Evolutionary conservation across 345 rosid species (phyloP).

Genomic region (Draba incana): DNA sequence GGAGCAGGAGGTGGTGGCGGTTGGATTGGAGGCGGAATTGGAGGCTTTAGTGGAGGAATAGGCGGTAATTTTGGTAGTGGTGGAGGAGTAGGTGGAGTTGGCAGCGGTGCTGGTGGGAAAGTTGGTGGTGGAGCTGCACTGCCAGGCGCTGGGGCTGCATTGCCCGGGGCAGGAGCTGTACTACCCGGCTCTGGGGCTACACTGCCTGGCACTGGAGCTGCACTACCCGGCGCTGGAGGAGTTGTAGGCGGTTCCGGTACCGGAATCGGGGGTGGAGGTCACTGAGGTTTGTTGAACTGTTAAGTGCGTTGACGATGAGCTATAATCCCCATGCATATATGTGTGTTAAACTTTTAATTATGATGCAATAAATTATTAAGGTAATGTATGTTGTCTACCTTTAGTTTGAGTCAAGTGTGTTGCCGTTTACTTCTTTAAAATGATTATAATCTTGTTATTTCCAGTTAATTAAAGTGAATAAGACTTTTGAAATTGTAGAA

Average conservation of each 20-base stretch:
- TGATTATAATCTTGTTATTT: neutral
- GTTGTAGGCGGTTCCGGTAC: no score
- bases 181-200: neutral
- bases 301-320: conserved; percentile 14
- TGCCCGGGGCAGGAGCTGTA: no score
- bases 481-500: neutral
- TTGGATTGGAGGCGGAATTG: conserved; percentile 40
- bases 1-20: conserved; percentile 42
- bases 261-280: conserved; percentile 29
- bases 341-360: neutral
- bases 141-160: no score
- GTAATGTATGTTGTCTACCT: conserved; percentile 4
- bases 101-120: neutral
- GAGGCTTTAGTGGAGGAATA: conserved; percentile 38
- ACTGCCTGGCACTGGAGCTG: no score
- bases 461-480: neutral
- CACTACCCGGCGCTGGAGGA: no score
- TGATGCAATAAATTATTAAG: neutral
- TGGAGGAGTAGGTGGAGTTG: conserved; percentile 3
- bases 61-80: conserved; percentile 36
- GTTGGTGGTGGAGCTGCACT: neutral
- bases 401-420: conserved; percentile 6
- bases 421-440: neutral
- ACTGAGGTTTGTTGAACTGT: conserved; percentile 17
- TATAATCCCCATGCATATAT: conserved; percentile 20